These are phyloP conservation scores for Rhodocollybia butyracea DNA, from an alignment of 768 basidiomycete species.

Conservation along the genomic window DNA sequence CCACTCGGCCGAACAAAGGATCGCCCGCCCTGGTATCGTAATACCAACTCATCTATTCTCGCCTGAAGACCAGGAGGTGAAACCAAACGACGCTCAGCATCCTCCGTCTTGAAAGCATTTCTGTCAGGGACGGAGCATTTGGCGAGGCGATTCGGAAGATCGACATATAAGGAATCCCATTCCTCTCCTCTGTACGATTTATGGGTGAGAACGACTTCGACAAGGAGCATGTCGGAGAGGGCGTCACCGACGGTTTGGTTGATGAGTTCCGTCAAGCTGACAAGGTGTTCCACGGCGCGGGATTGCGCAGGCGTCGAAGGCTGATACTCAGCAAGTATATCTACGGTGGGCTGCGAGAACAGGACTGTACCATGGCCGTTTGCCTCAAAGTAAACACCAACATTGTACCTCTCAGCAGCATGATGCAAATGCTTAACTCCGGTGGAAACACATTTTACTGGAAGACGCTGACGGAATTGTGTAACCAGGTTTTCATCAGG, in stretches of 20 bases:
- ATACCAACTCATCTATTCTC: conserved; percentile 78
- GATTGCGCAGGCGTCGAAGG: conserved; percentile 82
- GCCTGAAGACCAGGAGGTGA: conserved; percentile 77
- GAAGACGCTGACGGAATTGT: conserved; percentile 63
- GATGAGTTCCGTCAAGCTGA: conserved; percentile 78
- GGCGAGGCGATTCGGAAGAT: conserved; percentile 91
- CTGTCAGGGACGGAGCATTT: conserved; percentile 88
- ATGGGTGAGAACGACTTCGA: conserved; percentile 89
- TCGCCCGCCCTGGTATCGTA: conserved; percentile 77
- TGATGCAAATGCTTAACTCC: conserved; percentile 99
- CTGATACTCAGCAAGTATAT: conserved; percentile 56
- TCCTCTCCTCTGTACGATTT: conserved; percentile 78
- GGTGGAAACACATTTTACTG: conserved; percentile 92
- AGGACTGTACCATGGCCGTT: conserved; percentile 98
- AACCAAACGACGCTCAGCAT: conserved; percentile 88
- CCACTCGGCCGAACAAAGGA: conserved; percentile 96
- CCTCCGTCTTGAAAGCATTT: conserved; percentile 81
- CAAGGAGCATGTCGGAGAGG: conserved; percentile 91
- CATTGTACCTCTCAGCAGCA: conserved; percentile 88
- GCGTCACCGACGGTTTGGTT: conserved; percentile 99
- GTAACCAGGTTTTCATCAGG: not conserved
- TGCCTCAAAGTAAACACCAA: conserved; percentile 99
- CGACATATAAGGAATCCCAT: conserved; percentile 92
- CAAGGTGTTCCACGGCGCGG: conserved; percentile 73
- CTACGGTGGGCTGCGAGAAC: conserved; percentile 77